These are phyloP conservation scores for Paecilomyces variotii DNA, from an alignment of 2,329 filamentous ascomycete genomes.

Conservation along the genomic window DNA sequence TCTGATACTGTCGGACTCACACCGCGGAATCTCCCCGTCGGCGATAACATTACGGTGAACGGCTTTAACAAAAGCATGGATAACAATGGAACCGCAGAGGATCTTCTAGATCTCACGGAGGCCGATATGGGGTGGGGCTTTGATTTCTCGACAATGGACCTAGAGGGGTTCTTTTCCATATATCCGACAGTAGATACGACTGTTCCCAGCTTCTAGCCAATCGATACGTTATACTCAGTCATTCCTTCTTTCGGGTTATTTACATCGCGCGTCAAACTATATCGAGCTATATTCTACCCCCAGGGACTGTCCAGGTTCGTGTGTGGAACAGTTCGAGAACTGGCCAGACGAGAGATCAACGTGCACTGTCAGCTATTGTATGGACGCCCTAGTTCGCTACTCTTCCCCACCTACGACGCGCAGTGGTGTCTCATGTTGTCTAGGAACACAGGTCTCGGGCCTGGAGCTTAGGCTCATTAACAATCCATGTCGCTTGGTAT, in stretches of 20 bases:
- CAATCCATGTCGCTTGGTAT: not conserved
- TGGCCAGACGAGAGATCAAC: not conserved
- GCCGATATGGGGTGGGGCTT: conserved; percentile 33
- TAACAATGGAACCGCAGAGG: conserved; percentile 7
- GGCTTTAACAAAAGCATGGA: conserved; percentile 1
- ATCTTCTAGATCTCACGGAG: conserved; percentile 28
- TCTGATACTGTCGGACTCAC: not conserved
- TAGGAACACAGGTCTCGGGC: not conserved
- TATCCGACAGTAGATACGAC: conserved; percentile 13
- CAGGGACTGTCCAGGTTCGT: not conserved
- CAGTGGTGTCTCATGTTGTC: not conserved
- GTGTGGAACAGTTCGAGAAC: not conserved
- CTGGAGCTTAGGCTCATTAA: not conserved
- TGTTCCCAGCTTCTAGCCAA: not conserved
- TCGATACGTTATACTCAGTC: not conserved
- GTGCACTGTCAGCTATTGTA: not conserved
- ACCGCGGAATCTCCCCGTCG: not conserved
- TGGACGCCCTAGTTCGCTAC: not conserved
- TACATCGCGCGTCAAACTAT: not conserved
- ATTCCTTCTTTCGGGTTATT: not conserved
- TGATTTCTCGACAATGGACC: conserved; percentile 33
- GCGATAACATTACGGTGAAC: not conserved
- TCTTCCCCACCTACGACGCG: not conserved
- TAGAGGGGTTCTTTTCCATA: conserved; percentile 30
- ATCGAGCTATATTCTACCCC: not conserved